Evolutionary conservation across 257 asterid species (phyloP), one percentile per base, ranked within the genome.

Genomic region (Petunia secreta): DNA sequence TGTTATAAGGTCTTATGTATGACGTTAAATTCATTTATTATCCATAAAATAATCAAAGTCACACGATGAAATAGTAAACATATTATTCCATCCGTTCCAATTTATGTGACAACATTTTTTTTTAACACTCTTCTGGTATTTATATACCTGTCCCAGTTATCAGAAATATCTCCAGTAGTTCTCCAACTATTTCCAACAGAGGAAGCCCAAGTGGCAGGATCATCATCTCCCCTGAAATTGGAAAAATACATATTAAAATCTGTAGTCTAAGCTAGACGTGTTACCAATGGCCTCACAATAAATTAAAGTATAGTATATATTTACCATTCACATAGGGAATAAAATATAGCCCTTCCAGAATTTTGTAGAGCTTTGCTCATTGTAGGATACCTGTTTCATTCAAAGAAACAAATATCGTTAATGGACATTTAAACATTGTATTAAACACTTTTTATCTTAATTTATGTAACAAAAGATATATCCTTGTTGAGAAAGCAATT

Each of bases 121-220:
- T 25, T 25, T 25, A 25, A 25, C 25, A 25, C 25, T 25, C 39
- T 5, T 39, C 5, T 38, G 1, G 0, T 14, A 15, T 8, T 13
- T 73, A 73, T 59, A 58, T 64, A 94, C 98, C 97, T 94, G 71
- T 79, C 78, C 99, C 99, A 95, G 60, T 83, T 79, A 81, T 95
- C 98, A 4, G 79, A 53, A 64, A 95, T 93, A 84, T 95, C 99
- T 78, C 96, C 97, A 3, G 98, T 95, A 40, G 97, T 95, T 85
- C 99, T 89, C 99, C 98, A 95, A 79, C 99, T 95, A 87, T 95
- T 92, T 66, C 95, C 97, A 2, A 92, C 46, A 16, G 89, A 79
- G 78, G 85, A 86, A 50, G 95, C 99, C 99, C 99, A 95, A 52
- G 98, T 93, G 25, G 99, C 99, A 50, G 99, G 99, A 87, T 95